Percentiles rank a stretch among this genome's conserved stretches.
Evolutionary conservation across 352 stramenopile genomes (phyloP).

Genomic region (Saprolegnia diclina): DNA sequence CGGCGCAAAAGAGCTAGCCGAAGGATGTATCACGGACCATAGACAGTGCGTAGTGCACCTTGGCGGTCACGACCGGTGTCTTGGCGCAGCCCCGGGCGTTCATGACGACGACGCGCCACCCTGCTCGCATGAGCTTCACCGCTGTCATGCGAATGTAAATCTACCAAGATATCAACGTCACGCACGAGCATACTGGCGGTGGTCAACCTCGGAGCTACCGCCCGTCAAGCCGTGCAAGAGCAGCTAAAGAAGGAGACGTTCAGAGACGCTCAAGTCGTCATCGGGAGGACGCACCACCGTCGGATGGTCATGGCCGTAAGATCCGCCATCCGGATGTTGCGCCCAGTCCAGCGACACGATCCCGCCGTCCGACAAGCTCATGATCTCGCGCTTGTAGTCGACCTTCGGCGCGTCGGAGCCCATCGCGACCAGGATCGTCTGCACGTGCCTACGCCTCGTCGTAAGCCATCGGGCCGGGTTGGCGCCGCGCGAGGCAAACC

Average conservation of each 20-base stretch:
- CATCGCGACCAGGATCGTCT: constrained; percentile 12
- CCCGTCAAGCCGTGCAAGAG: constrained; percentile 53
- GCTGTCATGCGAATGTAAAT: constrained; percentile 57
- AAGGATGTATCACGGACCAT: not conserved
- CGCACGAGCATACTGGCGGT: constrained; percentile 37
- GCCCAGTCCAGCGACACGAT: constrained; percentile 76
- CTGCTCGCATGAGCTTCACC: constrained; percentile 32
- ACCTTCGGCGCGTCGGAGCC: constrained; percentile 29
- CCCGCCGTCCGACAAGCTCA: constrained; percentile 58
- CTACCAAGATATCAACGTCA: constrained; percentile 41
- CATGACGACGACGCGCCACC: constrained; percentile 66
- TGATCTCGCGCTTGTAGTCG: constrained; percentile 48
- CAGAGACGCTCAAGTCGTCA: not conserved
- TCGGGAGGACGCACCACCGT: constrained; percentile 31
- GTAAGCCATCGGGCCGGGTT: no score
- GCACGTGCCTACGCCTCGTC: constrained; percentile 6
- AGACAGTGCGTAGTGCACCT: no score
- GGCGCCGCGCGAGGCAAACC: no score
- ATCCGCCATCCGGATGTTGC: constrained; percentile 30
- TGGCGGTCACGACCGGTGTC: constrained; percentile 48
- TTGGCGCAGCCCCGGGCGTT: constrained; percentile 59
- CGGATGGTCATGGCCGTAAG: constrained; percentile 31
- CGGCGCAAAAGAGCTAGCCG: constrained; percentile 52
- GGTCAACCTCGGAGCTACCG: constrained; percentile 46
- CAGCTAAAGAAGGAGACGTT: constrained; percentile 23